Evolutionary conservation across 2,329 filamentous ascomycete species (phyloP).

Genomic region (Periconia macrospinosa): DNA sequence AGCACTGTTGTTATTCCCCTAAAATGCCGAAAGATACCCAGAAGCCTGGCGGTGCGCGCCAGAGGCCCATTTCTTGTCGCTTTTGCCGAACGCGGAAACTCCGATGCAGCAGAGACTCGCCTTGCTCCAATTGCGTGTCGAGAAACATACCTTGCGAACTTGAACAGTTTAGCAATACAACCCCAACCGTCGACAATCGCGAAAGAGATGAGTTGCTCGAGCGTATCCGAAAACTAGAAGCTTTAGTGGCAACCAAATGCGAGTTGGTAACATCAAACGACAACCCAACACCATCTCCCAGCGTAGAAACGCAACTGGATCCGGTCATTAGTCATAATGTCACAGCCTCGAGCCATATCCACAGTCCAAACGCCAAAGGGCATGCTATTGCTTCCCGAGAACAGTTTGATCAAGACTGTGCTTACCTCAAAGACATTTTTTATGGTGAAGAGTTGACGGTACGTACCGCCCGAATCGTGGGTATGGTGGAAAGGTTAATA

Average conservation of each 20-base stretch:
- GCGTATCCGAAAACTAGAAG: slow-evolving; percentile 16
- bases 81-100: slow-evolving; percentile 32
- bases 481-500: too few relatives aligned
- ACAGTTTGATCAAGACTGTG: slow-evolving; percentile 14
- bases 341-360: background rate
- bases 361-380: background rate
- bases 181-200: background rate
- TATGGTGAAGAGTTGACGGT: slow-evolving; percentile 7
- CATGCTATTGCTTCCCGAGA: slow-evolving; percentile 1
- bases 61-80: slow-evolving; percentile 24
- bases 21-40: slow-evolving; percentile 16
- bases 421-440: slow-evolving; percentile 19
- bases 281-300: background rate
- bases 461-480: background rate
- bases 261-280: background rate
- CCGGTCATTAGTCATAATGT: background rate
- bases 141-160: slow-evolving; percentile 20
- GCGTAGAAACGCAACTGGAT: background rate
- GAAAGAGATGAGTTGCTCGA: slow-evolving; percentile 14
- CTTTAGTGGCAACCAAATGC: slow-evolving; percentile 7
- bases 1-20: too few relatives aligned
- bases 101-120: slow-evolving; percentile 25
- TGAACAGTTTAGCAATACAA: background rate
- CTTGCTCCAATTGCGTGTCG: slow-evolving; percentile 30
- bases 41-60: slow-evolving; percentile 7